Conservation (phyloP, 176 grass and related monocot species). For the Paspalum vaginatum region DNA sequence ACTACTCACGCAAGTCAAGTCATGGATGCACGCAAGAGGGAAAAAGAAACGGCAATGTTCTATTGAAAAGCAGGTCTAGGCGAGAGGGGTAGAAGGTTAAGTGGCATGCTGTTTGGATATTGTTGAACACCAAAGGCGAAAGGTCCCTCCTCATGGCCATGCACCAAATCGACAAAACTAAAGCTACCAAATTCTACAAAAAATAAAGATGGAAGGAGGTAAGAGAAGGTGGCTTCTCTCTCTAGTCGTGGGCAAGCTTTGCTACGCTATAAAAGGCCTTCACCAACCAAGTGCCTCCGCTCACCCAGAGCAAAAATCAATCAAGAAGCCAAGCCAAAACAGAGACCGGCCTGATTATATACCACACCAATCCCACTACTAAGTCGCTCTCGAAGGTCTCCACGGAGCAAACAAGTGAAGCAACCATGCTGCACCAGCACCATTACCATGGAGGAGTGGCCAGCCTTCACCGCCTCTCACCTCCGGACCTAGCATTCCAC, state of each 20-base stretch:
- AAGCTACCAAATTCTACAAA: constrained; percentile 42
- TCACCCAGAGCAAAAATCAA: constrained; percentile 51
- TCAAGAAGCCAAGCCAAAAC: constrained; percentile 24
- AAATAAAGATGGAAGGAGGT: constrained; percentile 9
- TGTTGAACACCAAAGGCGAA: constrained; percentile 40
- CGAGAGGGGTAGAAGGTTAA: constrained; percentile 25
- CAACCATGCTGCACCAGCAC: constrained; percentile 52
- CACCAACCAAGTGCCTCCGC: constrained; percentile 56
- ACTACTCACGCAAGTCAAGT: constrained; percentile 56
- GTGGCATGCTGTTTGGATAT: constrained; percentile 45
- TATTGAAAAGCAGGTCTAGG: constrained; percentile 35
- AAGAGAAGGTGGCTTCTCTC: constrained; percentile 48
- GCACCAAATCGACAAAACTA: constrained; percentile 58
- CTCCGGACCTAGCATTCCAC: constrained; percentile 56
- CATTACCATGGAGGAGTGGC: constrained; percentile 71
- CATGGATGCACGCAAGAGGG: constrained; percentile 43
- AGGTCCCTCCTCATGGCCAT: constrained; percentile 42
- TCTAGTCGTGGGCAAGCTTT: constrained; percentile 41
- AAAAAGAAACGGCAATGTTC: constrained; percentile 37
- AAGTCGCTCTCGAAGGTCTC: constrained; percentile 5
- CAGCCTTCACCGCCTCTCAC: constrained; percentile 66
- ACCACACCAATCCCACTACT: constrained; percentile 16
- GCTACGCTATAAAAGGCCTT: constrained; percentile 63
- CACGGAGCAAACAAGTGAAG: constrained; percentile 30
- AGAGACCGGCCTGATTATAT: neutral